Evolutionary conservation across 208 protist species (phyloP).

Genomic region (Dictyostelium gargantuum): DNA sequence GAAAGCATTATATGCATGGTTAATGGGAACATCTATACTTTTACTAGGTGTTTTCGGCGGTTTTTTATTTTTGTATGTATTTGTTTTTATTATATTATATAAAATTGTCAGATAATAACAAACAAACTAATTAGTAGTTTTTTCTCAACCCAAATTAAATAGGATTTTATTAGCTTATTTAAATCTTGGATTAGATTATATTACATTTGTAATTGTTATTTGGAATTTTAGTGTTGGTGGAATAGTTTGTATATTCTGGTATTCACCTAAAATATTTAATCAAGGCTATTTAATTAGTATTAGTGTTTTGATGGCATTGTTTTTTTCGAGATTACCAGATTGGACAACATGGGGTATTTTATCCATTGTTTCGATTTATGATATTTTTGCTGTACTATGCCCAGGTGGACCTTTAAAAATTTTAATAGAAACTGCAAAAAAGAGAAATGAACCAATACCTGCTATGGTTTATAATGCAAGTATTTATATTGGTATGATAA

Average conservation of each 20-base stretch:
- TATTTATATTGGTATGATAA: conserved; percentile 25
- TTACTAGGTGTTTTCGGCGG: conserved; percentile 81
- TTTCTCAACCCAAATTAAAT: background rate
- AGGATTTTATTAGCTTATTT: conserved; percentile 35
- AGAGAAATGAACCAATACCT: conserved; percentile 80
- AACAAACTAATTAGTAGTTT: background rate
- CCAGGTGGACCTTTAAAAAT: conserved; percentile 14
- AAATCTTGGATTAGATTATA: conserved; percentile 83
- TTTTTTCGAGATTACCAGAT: conserved; percentile 31
- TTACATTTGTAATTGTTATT: conserved; percentile 80
- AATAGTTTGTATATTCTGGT: conserved; percentile 75
- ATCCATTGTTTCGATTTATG: conserved; percentile 83
- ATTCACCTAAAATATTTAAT: conserved; percentile 74
- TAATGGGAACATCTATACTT: conserved; percentile 78
- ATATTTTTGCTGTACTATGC: conserved; percentile 77
- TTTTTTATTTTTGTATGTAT: conserved; percentile 53
- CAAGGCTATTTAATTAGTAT: conserved; percentile 86
- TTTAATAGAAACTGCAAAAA: conserved; percentile 21
- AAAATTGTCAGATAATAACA: no score
- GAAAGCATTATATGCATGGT: conserved; percentile 81
- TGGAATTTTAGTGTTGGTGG: conserved; percentile 86
- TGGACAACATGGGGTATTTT: conserved; percentile 86
- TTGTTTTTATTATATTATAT: background rate
- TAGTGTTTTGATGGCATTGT: conserved; percentile 66
- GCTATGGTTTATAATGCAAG: conserved; percentile 81